Evolutionary conservation across 2,329 filamentous ascomycete species (phyloP), one percentile per base, ranked within the genome.

Genomic region (Colletotrichum incanum): DNA sequence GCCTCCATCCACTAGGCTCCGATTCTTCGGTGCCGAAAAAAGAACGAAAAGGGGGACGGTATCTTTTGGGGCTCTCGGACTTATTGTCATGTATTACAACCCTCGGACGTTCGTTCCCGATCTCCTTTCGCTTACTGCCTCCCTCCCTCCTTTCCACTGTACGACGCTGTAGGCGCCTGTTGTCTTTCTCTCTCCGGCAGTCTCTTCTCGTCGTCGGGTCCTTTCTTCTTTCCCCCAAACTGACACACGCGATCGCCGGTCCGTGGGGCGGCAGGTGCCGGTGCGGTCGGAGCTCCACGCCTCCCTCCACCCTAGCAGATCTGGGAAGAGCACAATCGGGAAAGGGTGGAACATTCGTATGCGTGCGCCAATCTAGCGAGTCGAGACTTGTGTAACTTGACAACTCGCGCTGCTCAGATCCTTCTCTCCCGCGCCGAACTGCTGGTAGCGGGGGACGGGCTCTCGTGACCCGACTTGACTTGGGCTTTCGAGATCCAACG

Each of bases 171-270:
- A 50, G 26, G 49, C 49, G 23, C 23, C 31, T 12, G 31, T 63
- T 39, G 16, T n/a, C 6, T 34, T 34, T 18, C 18, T 26, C 18
- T 26, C 18, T 20, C 16, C 31, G 4, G n/a, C 12, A 34, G 8
- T 18, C 28, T 34, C 26, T 50, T 12, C 18, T 39, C 16, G 39
- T 20, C 4, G n/a, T 41, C 16, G 14, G 45, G 41, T 9, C 45
- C 31, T 52, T 31, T 43, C 26, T 23, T 34, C 34, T n/a, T n/a
- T 54, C 20, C 20, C 23, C 16, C 23, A 26, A 41, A 54, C 61
- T 50, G n/a, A 63, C 49, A 45, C 50, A 31, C 31, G 67, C 67
- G 60, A 71, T 67, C 67, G 60, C 60, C 66, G 63, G 66, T 55
- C 67, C 63, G 63, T 70, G 67, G 31, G 60, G 34, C 7, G 11